Evolutionary conservation across 148 eudicot genomes (phyloP).

Genomic region (Silene uniflora): DNA sequence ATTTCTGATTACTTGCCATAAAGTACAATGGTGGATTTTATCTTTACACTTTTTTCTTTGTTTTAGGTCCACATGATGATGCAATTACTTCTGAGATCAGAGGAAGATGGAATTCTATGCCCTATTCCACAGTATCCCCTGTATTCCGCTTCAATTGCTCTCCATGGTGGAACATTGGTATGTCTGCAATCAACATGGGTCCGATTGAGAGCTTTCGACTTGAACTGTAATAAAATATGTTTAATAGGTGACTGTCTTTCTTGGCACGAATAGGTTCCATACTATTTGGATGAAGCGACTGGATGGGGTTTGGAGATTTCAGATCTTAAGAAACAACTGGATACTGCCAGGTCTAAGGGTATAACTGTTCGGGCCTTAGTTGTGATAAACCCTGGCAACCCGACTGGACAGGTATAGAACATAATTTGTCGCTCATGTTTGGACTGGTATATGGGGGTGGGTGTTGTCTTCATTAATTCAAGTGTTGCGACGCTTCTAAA

Average conservation of each 20-base stretch:
- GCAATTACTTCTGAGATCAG: slow-evolving; percentile 79
- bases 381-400: slow-evolving; percentile 96
- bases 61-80: slow-evolving; percentile 95
- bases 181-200: slow-evolving; percentile 10
- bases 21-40: not conserved
- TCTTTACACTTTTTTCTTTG: not conserved
- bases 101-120: slow-evolving; percentile 87
- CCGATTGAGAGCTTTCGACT: not conserved
- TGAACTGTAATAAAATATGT: not conserved
- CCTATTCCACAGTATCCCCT: slow-evolving; percentile 97
- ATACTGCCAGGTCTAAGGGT: slow-evolving; percentile 76
- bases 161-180: slow-evolving; percentile 97
- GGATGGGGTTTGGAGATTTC: slow-evolving; percentile 91
- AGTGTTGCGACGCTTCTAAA: slow-evolving; percentile 12
- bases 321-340: slow-evolving; percentile 69
- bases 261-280: slow-evolving; percentile 56
- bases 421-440: not conserved
- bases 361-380: slow-evolving; percentile 80
- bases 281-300: slow-evolving; percentile 85
- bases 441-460: not conserved
- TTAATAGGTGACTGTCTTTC: not conserved
- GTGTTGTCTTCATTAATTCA: not conserved
- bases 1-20: not conserved
- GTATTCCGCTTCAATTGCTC: slow-evolving; percentile 96
- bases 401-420: slow-evolving; percentile 77